Conservation (phyloP, 345 rosid species). For the Pistacia vera region DNA sequence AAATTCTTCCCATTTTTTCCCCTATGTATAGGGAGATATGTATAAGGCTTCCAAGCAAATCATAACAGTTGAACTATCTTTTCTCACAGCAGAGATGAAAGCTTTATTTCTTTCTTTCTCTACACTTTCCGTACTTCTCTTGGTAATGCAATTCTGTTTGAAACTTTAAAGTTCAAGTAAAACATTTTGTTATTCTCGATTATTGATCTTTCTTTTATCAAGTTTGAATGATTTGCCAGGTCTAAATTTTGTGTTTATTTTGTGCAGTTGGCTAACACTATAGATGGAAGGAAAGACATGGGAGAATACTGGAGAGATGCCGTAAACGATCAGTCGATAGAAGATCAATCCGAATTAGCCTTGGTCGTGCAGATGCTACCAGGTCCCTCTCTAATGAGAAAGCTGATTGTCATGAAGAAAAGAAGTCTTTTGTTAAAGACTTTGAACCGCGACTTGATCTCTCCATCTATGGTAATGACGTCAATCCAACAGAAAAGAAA, state of each 20-base stretch:
- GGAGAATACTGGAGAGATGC: conserved; percentile 14
- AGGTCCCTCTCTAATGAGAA: neutral
- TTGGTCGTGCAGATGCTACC: neutral
- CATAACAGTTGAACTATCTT: neutral
- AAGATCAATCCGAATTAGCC: conserved; percentile 12
- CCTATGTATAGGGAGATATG: neutral
- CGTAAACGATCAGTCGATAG: conserved; percentile 13
- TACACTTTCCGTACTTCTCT: neutral
- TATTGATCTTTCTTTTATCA: no score
- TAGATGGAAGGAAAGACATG: conserved; percentile 18
- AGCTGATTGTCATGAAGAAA: neutral
- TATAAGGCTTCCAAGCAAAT: neutral
- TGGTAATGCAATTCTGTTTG: conserved; percentile 8
- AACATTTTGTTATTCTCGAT: neutral
- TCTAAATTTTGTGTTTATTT: neutral
- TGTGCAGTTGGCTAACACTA: conserved; percentile 2
- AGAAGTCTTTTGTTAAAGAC: neutral
- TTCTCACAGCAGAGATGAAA: neutral
- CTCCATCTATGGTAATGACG: neutral
- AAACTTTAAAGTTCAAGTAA: neutral
- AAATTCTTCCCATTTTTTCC: neutral
- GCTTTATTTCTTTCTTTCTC: neutral
- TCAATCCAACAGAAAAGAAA: no score
- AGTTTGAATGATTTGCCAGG: no score
- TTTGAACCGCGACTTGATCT: neutral